These are phyloP conservation scores for Vachellia collinsii DNA, from an alignment of 306 rosid genomes.

Conservation along the genomic window DNA sequence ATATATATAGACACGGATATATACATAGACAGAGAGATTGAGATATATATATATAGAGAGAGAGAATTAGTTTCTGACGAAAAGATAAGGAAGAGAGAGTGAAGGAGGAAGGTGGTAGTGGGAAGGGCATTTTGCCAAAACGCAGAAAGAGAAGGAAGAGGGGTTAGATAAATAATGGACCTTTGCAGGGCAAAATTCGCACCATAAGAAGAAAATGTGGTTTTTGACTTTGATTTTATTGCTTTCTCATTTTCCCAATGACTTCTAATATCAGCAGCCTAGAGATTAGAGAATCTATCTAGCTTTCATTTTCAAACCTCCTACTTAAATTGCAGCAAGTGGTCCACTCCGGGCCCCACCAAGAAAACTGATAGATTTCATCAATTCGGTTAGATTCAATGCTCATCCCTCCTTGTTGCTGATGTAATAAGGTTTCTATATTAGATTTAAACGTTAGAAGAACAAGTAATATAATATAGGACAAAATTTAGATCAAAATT, in stretches of 20 bases:
- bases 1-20: too few species aligned
- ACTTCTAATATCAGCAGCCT: neutral
- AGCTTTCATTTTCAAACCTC: neutral
- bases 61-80: neutral
- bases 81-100: neutral
- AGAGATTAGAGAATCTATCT: neutral
- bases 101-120: neutral
- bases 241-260: neutral
- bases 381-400: too few species aligned
- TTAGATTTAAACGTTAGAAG: too few species aligned
- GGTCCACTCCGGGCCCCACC: neutral
- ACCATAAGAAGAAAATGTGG: neutral
- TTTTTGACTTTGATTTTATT: neutral
- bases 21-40: too few species aligned
- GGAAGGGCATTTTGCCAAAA: neutral
- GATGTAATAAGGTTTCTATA: too few species aligned
- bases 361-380: too few species aligned
- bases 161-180: neutral
- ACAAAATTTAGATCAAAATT: too few species aligned
- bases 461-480: too few species aligned
- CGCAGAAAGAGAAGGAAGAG: neutral
- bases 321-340: neutral
- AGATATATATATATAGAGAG: too few species aligned
- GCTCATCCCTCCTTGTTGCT: too few species aligned
- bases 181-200: constrained; percentile 1